A percentile compares a stretch with the other conserved stretches of the same genome.
These are phyloP conservation scores for Kwoniella dendrophila DNA, from an alignment of 768 basidiomycete species.

Conservation along the genomic window DNA sequence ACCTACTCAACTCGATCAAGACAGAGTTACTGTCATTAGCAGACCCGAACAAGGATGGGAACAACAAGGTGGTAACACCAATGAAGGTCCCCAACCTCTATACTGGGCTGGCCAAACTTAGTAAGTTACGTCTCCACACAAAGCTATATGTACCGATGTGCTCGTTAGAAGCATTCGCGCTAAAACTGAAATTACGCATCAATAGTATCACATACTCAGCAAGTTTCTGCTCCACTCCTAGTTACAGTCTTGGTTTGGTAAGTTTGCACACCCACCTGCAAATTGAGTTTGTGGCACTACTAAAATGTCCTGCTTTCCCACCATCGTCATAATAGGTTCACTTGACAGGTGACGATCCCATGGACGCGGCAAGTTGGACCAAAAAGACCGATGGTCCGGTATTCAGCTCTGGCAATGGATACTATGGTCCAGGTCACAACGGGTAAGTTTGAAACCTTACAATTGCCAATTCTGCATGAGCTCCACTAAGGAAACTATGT, in stretches of 20 bases:
- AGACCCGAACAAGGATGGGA: conserved; percentile 26
- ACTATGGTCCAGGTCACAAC: conserved; percentile 34
- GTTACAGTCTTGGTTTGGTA: conserved; percentile 21
- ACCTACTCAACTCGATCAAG: conserved; percentile 19
- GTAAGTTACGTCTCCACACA: neutral
- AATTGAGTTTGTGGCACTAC: neutral
- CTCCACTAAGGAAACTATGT: neutral
- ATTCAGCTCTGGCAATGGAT: conserved; percentile 25
- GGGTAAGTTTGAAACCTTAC: conserved; percentile 8
- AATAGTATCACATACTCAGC: conserved; percentile 27
- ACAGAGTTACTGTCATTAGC: conserved; percentile 16
- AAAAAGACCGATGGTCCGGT: conserved; percentile 31
- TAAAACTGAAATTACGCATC: neutral
- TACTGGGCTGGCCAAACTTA: conserved; percentile 24
- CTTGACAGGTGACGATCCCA: conserved; percentile 22
- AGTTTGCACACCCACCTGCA: neutral
- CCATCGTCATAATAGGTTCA: conserved; percentile 16
- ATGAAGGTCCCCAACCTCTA: conserved; percentile 25
- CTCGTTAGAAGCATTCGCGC: neutral
- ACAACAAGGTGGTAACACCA: conserved; percentile 6
- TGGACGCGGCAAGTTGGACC: conserved; percentile 21
- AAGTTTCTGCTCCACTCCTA: conserved; percentile 20
- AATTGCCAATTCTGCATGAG: neutral
- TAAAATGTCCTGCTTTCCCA: neutral
- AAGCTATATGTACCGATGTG: neutral